Conservation (phyloP, 1,139 yeast genomes). For the Keqinozyma sinolaborantium region DNA sequence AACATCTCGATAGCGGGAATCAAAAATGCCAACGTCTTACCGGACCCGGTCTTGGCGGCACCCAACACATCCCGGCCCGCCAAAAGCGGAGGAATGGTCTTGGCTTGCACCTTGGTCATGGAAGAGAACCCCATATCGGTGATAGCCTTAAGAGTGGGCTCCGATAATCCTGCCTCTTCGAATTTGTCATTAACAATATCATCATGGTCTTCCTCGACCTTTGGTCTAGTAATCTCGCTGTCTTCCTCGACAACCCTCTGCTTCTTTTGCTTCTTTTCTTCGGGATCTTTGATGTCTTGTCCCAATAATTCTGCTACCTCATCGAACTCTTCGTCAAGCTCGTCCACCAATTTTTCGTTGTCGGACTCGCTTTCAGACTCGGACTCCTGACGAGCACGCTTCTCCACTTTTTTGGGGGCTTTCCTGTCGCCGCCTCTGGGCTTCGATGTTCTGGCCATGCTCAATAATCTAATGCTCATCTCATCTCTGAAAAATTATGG, state of each 20-base stretch:
- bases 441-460: constrained; percentile 11
- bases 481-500: constrained; percentile 17
- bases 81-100: constrained; percentile 89
- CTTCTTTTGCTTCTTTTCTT: constrained; percentile 20
- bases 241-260: constrained; percentile 15
- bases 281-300: constrained; percentile 39
- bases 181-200: constrained; percentile 35
- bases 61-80: constrained; percentile 96
- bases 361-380: constrained; percentile 27
- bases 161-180: constrained; percentile 60
- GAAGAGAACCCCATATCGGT: constrained; percentile 80
- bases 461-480: constrained; percentile 16
- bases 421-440: constrained; percentile 8
- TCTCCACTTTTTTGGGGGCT: constrained; percentile 8
- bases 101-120: constrained; percentile 92
- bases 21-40: constrained; percentile 98
- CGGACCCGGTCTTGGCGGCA: constrained; percentile 99
- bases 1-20: constrained; percentile 88
- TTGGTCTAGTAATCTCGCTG: constrained; percentile 18
- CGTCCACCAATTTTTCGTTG: constrained; percentile 44
- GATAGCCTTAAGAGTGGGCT: constrained; percentile 77
- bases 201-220: constrained; percentile 29
- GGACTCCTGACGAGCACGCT: constrained; percentile 16
- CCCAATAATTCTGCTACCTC: constrained; percentile 56
- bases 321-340: constrained; percentile 50